phyloP scores from a whole-genome alignment of 768 basidiomycete genomes.

The Sarcodon aspratus region DNA sequence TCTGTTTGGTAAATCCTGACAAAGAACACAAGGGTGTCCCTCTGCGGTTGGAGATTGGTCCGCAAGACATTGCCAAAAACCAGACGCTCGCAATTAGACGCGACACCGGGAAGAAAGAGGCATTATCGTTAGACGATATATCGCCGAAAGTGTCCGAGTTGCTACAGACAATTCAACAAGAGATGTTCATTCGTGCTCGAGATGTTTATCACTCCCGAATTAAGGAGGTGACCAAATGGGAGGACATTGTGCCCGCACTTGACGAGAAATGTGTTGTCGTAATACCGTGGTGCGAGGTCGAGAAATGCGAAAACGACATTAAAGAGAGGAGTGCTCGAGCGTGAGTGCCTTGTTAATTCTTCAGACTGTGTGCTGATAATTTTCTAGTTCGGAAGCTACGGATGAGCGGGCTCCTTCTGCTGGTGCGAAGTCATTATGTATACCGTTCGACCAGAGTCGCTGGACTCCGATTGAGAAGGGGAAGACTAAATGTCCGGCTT shows the following conservation, averaged over 20 bases:
- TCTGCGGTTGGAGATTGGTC: conserved; percentile 93
- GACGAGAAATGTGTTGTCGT: conserved; percentile 82
- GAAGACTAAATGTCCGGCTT: conserved; percentile 84
- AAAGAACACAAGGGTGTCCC: conserved; percentile 67
- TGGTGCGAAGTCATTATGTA: conserved; percentile 93
- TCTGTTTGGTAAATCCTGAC: not conserved
- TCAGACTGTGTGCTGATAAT: not conserved
- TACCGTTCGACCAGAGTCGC: conserved; percentile 86
- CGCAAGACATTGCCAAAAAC: conserved; percentile 75
- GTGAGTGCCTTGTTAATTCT: conserved; percentile 32
- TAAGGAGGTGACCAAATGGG: conserved; percentile 75
- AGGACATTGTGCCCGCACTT: conserved; percentile 83
- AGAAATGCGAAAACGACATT: conserved; percentile 94
- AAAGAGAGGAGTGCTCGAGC: conserved; percentile 85
- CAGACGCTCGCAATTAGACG: conserved; percentile 83
- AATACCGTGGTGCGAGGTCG: conserved; percentile 94
- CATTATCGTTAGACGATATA: conserved; percentile 40
- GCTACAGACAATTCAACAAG: conserved; percentile 77
- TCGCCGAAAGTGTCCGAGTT: conserved; percentile 42
- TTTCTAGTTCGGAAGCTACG: conserved; percentile 62
- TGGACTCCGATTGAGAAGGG: conserved; percentile 75
- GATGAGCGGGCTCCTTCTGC: conserved; percentile 96
- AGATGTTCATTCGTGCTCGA: conserved; percentile 79
- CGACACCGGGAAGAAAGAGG: conserved; percentile 51
- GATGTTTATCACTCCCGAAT: conserved; percentile 60